These are phyloP conservation scores for Fusarium palustre DNA, from an alignment of 2,329 filamentous ascomycete species.

Conservation along the genomic window DNA sequence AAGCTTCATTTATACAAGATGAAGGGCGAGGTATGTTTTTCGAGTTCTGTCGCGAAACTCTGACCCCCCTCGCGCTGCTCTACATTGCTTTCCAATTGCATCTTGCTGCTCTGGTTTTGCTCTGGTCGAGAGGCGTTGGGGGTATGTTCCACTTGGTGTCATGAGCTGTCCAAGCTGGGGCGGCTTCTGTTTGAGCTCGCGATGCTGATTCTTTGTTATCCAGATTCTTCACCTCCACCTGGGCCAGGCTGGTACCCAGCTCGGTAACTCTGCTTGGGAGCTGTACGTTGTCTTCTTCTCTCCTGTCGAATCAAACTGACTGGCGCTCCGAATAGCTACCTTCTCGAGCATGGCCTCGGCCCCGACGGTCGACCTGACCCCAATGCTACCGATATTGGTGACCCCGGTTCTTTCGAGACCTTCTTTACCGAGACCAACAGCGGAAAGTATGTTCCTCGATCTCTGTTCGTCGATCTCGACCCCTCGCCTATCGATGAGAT, in stretches of 20 bases:
- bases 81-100: constrained; percentile 11
- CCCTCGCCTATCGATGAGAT: constrained; percentile 81
- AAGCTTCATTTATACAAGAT: constrained; percentile 55
- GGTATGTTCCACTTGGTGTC: constrained; percentile 40
- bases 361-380: constrained; percentile 73
- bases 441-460: constrained; percentile 78
- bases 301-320: constrained; percentile 40
- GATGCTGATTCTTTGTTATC: constrained; percentile 35
- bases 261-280: constrained; percentile 81
- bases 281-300: constrained; percentile 66
- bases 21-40: constrained; percentile 67
- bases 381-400: constrained; percentile 68
- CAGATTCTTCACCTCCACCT: constrained; percentile 74
- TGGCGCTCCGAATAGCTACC: constrained; percentile 64
- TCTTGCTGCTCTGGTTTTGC: constrained; percentile 5
- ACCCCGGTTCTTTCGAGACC: constrained; percentile 75
- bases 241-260: constrained; percentile 78
- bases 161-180: constrained; percentile 21
- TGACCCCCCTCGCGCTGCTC: neutral
- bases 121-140: constrained; percentile 18
- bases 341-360: constrained; percentile 77
- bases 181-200: constrained; percentile 10
- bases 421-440: constrained; percentile 79
- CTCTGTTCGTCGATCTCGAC: constrained; percentile 79
- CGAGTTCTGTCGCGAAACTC: neutral